phyloP scores from a whole-genome alignment of 441 rosid genomes.

The Gossypium schwendimanii region DNA sequence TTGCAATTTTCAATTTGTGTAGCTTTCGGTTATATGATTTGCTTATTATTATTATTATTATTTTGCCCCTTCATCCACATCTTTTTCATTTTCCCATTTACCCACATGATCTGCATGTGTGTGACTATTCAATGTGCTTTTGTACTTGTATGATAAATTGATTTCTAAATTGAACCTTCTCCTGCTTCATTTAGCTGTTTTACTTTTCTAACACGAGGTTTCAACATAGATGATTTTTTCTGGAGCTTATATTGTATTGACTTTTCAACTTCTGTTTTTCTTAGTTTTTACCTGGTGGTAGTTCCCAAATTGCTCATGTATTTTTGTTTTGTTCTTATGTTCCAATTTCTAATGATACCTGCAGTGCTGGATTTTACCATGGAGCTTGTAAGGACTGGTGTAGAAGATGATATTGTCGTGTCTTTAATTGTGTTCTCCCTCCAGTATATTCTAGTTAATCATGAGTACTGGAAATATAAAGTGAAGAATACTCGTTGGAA shows the following conservation, averaged over 20 bases:
- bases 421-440: slow-evolving; percentile 67
- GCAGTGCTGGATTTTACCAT: slow-evolving; percentile 82
- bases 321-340: slow-evolving; percentile 16
- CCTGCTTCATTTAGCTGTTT: not conserved
- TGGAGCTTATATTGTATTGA: not conserved
- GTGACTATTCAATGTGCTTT: not conserved
- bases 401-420: slow-evolving; percentile 57
- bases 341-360: slow-evolving; percentile 24
- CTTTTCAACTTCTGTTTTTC: not conserved
- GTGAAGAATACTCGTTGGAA: slow-evolving; percentile 67
- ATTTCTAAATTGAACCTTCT: not conserved
- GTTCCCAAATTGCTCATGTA: not conserved
- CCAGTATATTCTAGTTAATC: slow-evolving; percentile 77
- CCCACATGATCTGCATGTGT: not conserved
- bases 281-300: not conserved
- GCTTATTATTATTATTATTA: not conserved
- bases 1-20: not conserved
- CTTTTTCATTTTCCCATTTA: not conserved
- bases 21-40: not conserved
- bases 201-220: not conserved
- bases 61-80: not conserved
- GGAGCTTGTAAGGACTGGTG: slow-evolving; percentile 69
- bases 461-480: slow-evolving; percentile 85
- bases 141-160: not conserved
- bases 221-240: not conserved